Conservation (phyloP, 139 green algal genomes). For the Micractinium conductrix region DNA sequence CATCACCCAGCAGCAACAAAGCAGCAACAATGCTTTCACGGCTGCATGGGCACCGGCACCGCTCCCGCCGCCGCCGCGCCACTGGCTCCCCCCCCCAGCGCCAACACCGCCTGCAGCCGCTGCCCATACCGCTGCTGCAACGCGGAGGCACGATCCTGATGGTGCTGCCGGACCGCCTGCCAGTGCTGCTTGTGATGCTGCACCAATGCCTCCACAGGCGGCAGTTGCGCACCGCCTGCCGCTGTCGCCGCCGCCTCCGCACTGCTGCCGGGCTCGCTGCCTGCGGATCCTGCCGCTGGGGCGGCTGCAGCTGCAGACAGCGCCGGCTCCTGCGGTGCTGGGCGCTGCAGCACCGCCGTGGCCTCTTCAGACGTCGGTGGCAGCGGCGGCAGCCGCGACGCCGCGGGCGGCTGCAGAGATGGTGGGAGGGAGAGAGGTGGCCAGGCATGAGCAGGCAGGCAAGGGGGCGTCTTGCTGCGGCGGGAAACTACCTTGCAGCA, state of each 20-base stretch:
- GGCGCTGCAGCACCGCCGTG: not conserved
- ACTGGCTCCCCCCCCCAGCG: not conserved
- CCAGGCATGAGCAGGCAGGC: not conserved
- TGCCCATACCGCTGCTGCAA: conserved; percentile 21
- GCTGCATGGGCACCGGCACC: conserved; percentile 17
- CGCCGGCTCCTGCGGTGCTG: conserved; percentile 14
- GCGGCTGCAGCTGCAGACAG: not conserved
- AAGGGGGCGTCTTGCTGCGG: not conserved
- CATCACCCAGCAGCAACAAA: no score
- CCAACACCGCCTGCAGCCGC: conserved; percentile 28
- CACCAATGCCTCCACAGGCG: not conserved
- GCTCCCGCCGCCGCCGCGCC: not conserved
- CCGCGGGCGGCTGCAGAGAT: conserved; percentile 3
- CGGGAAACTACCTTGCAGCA: no score
- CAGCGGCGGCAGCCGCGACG: conserved; percentile 34
- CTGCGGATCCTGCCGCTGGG: not conserved
- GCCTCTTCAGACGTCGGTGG: not conserved
- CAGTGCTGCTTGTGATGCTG: conserved; percentile 40
- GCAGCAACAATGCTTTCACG: not conserved
- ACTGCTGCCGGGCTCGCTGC: no score
- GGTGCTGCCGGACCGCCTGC: conserved; percentile 34
- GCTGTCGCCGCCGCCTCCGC: not conserved
- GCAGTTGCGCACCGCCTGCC: not conserved
- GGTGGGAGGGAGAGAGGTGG: no score
- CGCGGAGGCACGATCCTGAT: not conserved